Conservation (phyloP, 139 green algal species). For the Picochlorum sp. region DNA sequence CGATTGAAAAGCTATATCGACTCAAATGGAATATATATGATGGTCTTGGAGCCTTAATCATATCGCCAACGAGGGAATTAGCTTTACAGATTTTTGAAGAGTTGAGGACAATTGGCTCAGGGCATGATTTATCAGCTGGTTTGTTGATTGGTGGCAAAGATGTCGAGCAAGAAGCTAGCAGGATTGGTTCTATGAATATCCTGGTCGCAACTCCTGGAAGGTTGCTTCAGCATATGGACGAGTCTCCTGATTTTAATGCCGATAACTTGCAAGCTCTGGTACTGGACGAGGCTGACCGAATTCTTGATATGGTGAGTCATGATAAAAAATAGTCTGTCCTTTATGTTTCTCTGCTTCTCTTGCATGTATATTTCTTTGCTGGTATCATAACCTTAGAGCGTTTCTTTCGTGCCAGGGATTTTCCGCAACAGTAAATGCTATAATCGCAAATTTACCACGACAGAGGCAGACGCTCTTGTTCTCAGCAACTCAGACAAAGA, state of each 20-base stretch:
- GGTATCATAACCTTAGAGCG: no score
- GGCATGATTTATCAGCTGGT: slow-evolving; percentile 72
- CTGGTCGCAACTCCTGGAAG: slow-evolving; percentile 85
- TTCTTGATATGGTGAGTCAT: slow-evolving; percentile 87
- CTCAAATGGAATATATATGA: slow-evolving; percentile 72
- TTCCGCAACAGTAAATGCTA: slow-evolving; percentile 77
- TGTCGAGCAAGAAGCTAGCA: slow-evolving; percentile 62
- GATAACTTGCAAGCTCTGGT: slow-evolving; percentile 74
- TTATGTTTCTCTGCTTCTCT: background rate
- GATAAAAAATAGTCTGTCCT: background rate
- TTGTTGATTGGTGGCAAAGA: slow-evolving; percentile 94
- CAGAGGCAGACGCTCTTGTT: slow-evolving; percentile 96
- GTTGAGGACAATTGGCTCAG: slow-evolving; percentile 62
- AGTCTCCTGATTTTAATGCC: slow-evolving; percentile 89
- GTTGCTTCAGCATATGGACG: slow-evolving; percentile 98
- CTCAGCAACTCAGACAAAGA: slow-evolving; percentile 93
- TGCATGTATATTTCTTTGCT: background rate
- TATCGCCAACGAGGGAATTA: slow-evolving; percentile 91
- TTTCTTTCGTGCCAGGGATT: no score
- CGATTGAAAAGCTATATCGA: slow-evolving; percentile 85
- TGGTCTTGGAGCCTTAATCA: slow-evolving; percentile 84
- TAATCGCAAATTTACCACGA: slow-evolving; percentile 82
- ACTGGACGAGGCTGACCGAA: slow-evolving; percentile 95
- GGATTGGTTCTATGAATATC: slow-evolving; percentile 74
- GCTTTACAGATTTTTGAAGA: slow-evolving; percentile 91